Evolutionary conservation across 805 yeast species (phyloP), one percentile per base, ranked within the genome.

Genomic region (Tetrapisispora iriomotensis): DNA sequence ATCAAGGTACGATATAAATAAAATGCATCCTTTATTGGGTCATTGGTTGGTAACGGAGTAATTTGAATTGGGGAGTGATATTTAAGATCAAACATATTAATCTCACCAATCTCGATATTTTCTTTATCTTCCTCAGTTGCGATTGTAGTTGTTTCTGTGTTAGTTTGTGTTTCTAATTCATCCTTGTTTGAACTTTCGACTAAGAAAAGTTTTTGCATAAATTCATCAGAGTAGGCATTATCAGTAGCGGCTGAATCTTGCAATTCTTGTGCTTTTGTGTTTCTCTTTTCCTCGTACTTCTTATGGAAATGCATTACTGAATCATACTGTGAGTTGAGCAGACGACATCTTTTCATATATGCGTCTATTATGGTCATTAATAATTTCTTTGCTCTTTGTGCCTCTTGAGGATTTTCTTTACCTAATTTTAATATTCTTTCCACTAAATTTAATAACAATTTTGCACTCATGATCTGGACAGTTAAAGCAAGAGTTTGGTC

Each of bases 401-500:
- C 95, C 21, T 75, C 72, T 48, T 83, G 83, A 38, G 82, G 82
- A 29, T 83, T 88, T 41, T 61, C 64, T 42, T 58, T 61, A 7
- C 65, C 65, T 49, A 88, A 61, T 51, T 82, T 82, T 73, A 82
- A 71, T 29, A 92, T 82, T 32, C 94, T 68, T 48, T 94, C 98
- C 17, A 92, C 90, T 50, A 94, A 66, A 58, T 92, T 94, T 45
- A 90, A 62, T 24, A 92, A 62, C 24, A 92, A 66, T 61, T 88
- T 90, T 2, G 96, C 95, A 62, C 96, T 83, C 96, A 92, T 87
- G 8, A 88, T 83, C 59, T 94, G 97, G 27, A 88, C 95, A 6
- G 94, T 83, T 44, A 85, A 71, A 1, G 94, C 92, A 46, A 92
- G 64, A 0, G 88, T 66, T 45, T 75, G 77, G 55, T 94, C 97